These are phyloP conservation scores for Brachypodium distachyon DNA, from an alignment of 202 grass and related monocot species.

Conservation along the genomic window DNA sequence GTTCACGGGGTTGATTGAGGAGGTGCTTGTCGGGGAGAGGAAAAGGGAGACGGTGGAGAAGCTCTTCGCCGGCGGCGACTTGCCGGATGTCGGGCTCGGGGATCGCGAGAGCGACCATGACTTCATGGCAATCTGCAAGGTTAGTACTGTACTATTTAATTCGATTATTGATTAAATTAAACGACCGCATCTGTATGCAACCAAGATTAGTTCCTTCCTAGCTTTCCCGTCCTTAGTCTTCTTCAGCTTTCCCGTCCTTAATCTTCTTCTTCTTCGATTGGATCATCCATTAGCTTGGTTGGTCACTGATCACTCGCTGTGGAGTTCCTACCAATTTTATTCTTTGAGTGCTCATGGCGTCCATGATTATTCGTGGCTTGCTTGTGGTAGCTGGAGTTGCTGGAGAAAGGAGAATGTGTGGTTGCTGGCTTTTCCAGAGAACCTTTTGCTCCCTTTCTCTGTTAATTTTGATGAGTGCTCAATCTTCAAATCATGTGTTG, in stretches of 20 bases:
- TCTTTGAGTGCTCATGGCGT: background rate
- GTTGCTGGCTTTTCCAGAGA: background rate
- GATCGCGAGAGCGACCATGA: constrained; percentile 88
- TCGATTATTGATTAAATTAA: no score
- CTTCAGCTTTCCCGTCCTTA: no score
- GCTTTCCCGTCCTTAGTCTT: no score
- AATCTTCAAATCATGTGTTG: background rate
- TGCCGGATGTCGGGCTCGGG: constrained; percentile 71
- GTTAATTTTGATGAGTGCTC: no score
- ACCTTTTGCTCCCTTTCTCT: background rate
- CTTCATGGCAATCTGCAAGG: constrained; percentile 90
- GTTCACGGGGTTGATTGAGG: constrained; percentile 47
- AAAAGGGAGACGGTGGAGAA: constrained; percentile 46
- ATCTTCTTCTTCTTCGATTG: no score
- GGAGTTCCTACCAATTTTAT: no score
- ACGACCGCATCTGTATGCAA: background rate
- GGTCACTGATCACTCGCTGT: no score
- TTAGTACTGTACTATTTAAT: no score
- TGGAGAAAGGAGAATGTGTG: background rate
- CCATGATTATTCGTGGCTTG: background rate
- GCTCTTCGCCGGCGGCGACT: constrained; percentile 30
- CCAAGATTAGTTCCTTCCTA: no score
- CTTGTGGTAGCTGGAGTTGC: background rate
- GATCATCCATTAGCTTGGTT: no score
- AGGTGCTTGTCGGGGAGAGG: constrained; percentile 55